phyloP scores from a whole-genome alignment of 1,284 basidiomycete species.

The Retiboletus flavoniger region DNA sequence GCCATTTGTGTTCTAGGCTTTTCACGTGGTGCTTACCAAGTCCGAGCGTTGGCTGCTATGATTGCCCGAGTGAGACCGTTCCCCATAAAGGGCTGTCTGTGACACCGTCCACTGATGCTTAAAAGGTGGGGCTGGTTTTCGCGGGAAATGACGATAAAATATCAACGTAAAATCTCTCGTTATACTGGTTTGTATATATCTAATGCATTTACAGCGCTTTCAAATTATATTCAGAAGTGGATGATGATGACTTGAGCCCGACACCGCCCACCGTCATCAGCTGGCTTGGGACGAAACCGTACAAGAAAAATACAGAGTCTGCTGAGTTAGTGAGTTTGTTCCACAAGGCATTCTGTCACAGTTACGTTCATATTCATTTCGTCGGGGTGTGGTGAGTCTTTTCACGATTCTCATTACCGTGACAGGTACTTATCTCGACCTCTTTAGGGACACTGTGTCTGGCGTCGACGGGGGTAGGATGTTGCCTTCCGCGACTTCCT shows the following conservation, averaged over 20 bases:
- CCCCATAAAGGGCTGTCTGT: not conserved
- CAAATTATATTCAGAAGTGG: slow-evolving; percentile 28
- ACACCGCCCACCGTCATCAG: slow-evolving; percentile 11
- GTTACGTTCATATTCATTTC: slow-evolving; percentile 34
- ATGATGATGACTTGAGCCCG: slow-evolving; percentile 14
- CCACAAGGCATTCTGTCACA: slow-evolving; percentile 28
- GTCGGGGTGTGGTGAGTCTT: slow-evolving; percentile 38
- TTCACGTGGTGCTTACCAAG: slow-evolving; percentile 43
- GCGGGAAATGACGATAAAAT: slow-evolving; percentile 39
- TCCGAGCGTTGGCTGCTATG: slow-evolving; percentile 39
- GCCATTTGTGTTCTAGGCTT: slow-evolving; percentile 30
- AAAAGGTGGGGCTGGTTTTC: slow-evolving; percentile 37
- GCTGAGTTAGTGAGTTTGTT: slow-evolving; percentile 24
- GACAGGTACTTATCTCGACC: not conserved
- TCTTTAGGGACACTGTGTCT: slow-evolving; percentile 34
- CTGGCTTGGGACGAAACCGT: slow-evolving; percentile 10
- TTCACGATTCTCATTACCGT: not conserved
- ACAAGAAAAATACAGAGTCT: slow-evolving; percentile 9
- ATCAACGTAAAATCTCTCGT: slow-evolving; percentile 29
- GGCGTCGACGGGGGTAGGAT: slow-evolving; percentile 29
- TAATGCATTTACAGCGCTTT: slow-evolving; percentile 26
- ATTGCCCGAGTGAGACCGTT: slow-evolving; percentile 29
- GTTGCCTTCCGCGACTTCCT: slow-evolving; percentile 31
- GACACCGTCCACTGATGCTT: not conserved
- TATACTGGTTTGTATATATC: not conserved